Evolutionary conservation across 2,329 filamentous ascomycete genomes (phyloP).

Genomic region (Aspergillus chevalieri): DNA sequence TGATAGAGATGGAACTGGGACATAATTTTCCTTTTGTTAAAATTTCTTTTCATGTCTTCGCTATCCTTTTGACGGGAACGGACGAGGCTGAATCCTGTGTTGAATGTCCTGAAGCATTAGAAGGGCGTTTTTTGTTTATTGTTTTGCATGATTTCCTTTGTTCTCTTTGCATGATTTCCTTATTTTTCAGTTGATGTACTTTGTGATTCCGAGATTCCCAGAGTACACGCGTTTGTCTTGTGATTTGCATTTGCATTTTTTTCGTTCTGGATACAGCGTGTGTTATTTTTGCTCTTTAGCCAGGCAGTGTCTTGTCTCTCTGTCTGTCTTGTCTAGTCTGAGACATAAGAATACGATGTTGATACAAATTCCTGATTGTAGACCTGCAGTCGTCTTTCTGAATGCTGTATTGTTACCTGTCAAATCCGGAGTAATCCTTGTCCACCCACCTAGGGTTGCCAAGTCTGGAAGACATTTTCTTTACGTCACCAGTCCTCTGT

Average conservation of each 20-base stretch:
- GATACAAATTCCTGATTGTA: too few species aligned
- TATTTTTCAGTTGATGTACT: constrained; percentile 2
- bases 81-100: constrained; percentile 15
- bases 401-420: too few species aligned
- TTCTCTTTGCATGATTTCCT: neutral
- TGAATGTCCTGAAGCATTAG: constrained; percentile 18
- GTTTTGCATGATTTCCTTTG: constrained; percentile 3
- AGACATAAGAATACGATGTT: too few species aligned
- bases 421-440: too few species aligned
- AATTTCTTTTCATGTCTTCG: constrained; percentile 8
- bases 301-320: too few species aligned
- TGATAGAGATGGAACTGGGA: constrained; percentile 32
- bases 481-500: too few species aligned
- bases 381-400: too few species aligned
- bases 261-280: constrained; percentile 4
- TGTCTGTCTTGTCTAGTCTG: too few species aligned
- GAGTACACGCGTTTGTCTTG: constrained; percentile 6
- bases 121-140: constrained; percentile 16
- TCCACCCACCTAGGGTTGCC: too few species aligned
- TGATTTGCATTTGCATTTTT: constrained; percentile 6
- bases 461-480: too few species aligned
- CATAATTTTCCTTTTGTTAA: constrained; percentile 12
- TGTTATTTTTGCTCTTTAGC: constrained; percentile 1
- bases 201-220: constrained; percentile 5
- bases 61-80: neutral